A percentile compares a stretch with the other conserved stretches of the same genome.
These are phyloP conservation scores for Cylindricascospora bacillispora DNA, from an alignment of 1,139 yeast genomes.

Conservation along the genomic window DNA sequence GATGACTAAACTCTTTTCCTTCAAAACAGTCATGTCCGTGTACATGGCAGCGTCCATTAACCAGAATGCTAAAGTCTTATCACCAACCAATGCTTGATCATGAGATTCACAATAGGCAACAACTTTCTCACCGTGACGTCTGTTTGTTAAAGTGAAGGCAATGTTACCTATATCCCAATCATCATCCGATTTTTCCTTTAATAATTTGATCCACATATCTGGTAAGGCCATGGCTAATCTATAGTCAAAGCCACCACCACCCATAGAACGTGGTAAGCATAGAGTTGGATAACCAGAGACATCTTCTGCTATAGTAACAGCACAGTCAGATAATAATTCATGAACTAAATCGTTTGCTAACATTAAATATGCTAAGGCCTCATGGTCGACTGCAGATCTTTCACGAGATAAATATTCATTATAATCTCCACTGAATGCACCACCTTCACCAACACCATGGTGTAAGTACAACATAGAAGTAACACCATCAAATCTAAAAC, in stretches of 20 bases:
- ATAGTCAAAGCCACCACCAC: slow-evolving; percentile 92
- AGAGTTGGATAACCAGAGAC: slow-evolving; percentile 96
- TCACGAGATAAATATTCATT: slow-evolving; percentile 70
- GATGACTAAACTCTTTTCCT: slow-evolving; percentile 61
- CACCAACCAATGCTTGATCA: slow-evolving; percentile 96
- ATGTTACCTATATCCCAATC: slow-evolving; percentile 85
- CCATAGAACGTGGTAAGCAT: slow-evolving; percentile 56
- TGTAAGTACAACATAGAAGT: slow-evolving; percentile 86
- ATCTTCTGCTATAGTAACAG: slow-evolving; percentile 87
- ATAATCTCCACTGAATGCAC: slow-evolving; percentile 83
- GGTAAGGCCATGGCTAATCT: slow-evolving; percentile 95
- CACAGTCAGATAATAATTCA: slow-evolving; percentile 38
- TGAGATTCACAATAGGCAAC: slow-evolving; percentile 92
- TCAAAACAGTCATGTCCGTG: slow-evolving; percentile 75
- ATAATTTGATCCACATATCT: slow-evolving; percentile 94
- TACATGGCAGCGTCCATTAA: slow-evolving; percentile 98
- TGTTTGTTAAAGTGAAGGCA: slow-evolving; percentile 70
- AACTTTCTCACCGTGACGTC: slow-evolving; percentile 82
- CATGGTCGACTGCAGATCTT: slow-evolving; percentile 66
- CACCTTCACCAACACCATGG: slow-evolving; percentile 79
- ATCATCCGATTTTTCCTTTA: slow-evolving; percentile 75
- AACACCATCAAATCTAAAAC: slow-evolving; percentile 94
- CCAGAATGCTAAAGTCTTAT: slow-evolving; percentile 94
- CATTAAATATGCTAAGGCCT: slow-evolving; percentile 78
- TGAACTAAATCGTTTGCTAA: slow-evolving; percentile 69